Percentiles rank a stretch among this genome's conserved stretches.
phyloP scores from a whole-genome alignment of 164 flowering plant species.

The Amborella trichopoda region DNA sequence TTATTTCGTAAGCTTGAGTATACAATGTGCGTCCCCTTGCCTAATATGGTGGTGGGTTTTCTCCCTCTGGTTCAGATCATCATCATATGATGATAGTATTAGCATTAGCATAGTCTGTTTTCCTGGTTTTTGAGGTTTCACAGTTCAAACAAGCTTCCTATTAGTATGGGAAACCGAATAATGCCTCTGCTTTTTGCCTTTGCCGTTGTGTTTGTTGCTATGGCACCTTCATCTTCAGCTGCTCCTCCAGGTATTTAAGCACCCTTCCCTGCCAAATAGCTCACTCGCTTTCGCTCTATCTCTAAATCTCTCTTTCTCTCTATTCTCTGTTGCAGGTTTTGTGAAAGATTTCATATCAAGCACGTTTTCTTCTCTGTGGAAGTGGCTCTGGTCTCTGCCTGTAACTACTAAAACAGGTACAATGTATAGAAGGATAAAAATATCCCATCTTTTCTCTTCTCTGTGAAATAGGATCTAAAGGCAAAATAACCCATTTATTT shows the following conservation, averaged over 20 bases:
- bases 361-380: constrained; percentile 48
- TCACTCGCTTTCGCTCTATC: neutral
- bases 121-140: too few species aligned
- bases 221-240: constrained; percentile 1
- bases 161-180: too few species aligned
- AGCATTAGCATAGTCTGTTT: too few species aligned
- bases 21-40: too few species aligned
- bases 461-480: neutral
- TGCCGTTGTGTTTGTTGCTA: too few species aligned
- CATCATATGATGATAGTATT: too few species aligned
- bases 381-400: constrained; percentile 71
- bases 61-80: too few species aligned
- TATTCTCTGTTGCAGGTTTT: constrained; percentile 40
- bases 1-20: too few species aligned
- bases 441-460: neutral
- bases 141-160: too few species aligned
- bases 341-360: constrained; percentile 63
- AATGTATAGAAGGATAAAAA: neutral
- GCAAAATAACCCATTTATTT: too few species aligned
- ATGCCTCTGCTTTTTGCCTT: too few species aligned
- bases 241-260: constrained; percentile 5
- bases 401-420: constrained; percentile 66
- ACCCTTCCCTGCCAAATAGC: neutral
- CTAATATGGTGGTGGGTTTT: too few species aligned
- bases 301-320: neutral